These are phyloP conservation scores for Lasiosphaeriaceae sp. DNA, from an alignment of 495 filamentous ascomycete genomes.

Conservation along the genomic window DNA sequence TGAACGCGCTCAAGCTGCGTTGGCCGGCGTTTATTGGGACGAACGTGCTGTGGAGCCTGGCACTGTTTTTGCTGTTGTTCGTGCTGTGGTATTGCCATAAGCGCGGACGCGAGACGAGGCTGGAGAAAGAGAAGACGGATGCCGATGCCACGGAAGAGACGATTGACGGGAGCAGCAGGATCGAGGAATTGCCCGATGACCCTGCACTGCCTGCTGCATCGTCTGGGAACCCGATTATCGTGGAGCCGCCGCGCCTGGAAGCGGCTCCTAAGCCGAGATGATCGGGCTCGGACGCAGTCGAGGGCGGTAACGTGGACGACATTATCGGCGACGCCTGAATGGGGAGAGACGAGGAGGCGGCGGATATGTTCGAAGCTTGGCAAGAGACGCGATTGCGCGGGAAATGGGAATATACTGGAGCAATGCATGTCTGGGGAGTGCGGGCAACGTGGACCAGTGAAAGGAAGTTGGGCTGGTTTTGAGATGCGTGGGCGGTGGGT, in stretches of 20 bases:
- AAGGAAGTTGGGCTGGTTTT: too few species aligned
- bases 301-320: too few species aligned
- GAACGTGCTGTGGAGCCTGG: conserved; percentile 82
- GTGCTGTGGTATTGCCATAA: conserved; percentile 98
- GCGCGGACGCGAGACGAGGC: conserved; percentile 75
- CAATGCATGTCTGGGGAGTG: too few species aligned
- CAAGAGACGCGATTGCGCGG: too few species aligned
- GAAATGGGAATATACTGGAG: too few species aligned
- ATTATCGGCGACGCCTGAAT: too few species aligned
- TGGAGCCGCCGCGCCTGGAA: conserved; percentile 3
- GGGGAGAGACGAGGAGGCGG: too few species aligned
- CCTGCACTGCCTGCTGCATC: conserved; percentile 19
- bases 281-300: too few species aligned
- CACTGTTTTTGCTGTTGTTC: conserved; percentile 78
- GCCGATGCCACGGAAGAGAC: conserved; percentile 2
- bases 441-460: too few species aligned
- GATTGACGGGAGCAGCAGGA: conserved; percentile 16
- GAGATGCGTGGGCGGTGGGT: too few species aligned
- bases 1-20: conserved; percentile 74
- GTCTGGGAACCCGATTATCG: conserved; percentile 5
- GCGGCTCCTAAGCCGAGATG: neutral
- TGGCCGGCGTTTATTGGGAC: conserved; percentile 83
- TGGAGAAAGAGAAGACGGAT: conserved; percentile 58
- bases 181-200: conserved; percentile 35
- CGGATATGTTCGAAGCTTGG: too few species aligned